Evolutionary conservation across 2,329 filamentous ascomycete species (phyloP).

Genomic region (Trichoderma brevicompactum): DNA sequence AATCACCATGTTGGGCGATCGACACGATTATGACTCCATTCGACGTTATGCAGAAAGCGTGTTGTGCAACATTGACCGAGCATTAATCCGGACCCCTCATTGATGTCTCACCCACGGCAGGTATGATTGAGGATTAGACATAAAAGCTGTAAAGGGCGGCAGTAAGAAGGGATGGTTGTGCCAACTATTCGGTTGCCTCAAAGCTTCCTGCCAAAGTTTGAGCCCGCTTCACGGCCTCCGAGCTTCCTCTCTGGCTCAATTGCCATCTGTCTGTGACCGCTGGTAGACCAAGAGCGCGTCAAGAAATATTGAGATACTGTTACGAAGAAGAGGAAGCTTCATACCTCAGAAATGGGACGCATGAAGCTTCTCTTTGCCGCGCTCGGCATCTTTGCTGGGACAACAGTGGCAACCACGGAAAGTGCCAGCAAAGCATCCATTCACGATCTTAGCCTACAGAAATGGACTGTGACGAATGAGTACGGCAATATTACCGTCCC

Average conservation of each 20-base stretch:
- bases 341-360: neutral
- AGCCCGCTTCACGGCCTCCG: neutral
- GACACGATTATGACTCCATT: conserved; percentile 15
- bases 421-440: conserved; percentile 3
- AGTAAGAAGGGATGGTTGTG: neutral
- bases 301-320: neutral
- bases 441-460: conserved; percentile 13
- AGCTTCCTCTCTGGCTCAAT: neutral
- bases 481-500: conserved; percentile 46
- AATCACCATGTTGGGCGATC: conserved; percentile 4
- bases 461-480: conserved; percentile 28
- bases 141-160: conserved; percentile 19
- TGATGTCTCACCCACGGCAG: conserved; percentile 14
- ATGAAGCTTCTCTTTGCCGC: neutral
- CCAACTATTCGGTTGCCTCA: neutral
- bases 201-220: neutral
- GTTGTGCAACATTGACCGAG: conserved; percentile 23
- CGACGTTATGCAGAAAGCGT: conserved; percentile 12
- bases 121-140: neutral
- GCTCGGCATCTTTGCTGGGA: conserved; percentile 17
- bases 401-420: neutral
- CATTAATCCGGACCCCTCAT: conserved; percentile 26
- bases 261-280: neutral
- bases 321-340: neutral
- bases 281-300: neutral